Percentiles rank a stretch among this genome's conserved stretches.
Conservation (phyloP, 495 filamentous ascomycete genomes). For the Penicillium malachiteum region DNA sequence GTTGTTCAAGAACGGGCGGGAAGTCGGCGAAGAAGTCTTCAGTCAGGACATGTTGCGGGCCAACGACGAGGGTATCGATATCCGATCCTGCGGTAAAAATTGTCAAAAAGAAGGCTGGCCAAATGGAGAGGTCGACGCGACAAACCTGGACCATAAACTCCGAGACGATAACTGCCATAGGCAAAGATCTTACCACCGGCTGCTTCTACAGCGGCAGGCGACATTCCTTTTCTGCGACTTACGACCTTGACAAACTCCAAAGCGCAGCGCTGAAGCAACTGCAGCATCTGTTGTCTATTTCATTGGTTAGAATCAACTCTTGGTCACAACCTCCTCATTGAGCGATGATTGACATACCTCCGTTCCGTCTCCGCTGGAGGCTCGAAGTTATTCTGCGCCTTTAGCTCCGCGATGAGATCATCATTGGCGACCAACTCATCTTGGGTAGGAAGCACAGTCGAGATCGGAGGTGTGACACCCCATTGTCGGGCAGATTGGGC, state of each 20-base stretch:
- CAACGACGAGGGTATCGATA: slow-evolving; percentile 93
- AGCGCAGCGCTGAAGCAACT: slow-evolving; percentile 71
- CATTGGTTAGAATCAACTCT: neutral
- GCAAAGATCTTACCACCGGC: slow-evolving; percentile 90
- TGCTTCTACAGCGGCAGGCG: slow-evolving; percentile 70
- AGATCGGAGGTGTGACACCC: slow-evolving; percentile 86
- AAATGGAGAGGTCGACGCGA: neutral
- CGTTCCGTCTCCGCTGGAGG: slow-evolving; percentile 73
- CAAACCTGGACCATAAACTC: slow-evolving; percentile 85
- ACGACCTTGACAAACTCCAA: slow-evolving; percentile 83
- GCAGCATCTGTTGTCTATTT: slow-evolving; percentile 54
- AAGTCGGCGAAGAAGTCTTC: slow-evolving; percentile 92
- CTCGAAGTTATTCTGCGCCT: slow-evolving; percentile 88
- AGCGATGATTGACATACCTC: slow-evolving; percentile 47
- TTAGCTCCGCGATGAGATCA: slow-evolving; percentile 74
- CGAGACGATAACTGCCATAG: slow-evolving; percentile 90
- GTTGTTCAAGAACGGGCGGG: slow-evolving; percentile 68
- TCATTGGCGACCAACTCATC: slow-evolving; percentile 73
- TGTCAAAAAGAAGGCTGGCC: slow-evolving; percentile 4
- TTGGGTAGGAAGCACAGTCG: slow-evolving; percentile 68
- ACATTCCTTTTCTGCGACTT: slow-evolving; percentile 70
- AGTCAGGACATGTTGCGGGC: slow-evolving; percentile 78
- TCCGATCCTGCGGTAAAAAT: slow-evolving; percentile 66
- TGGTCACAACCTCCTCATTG: slow-evolving; percentile 5
- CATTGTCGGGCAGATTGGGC: slow-evolving; percentile 54